These are phyloP conservation scores for Cordyceps cicadae DNA, from an alignment of 2,329 filamentous ascomycete genomes.

Conservation along the genomic window DNA sequence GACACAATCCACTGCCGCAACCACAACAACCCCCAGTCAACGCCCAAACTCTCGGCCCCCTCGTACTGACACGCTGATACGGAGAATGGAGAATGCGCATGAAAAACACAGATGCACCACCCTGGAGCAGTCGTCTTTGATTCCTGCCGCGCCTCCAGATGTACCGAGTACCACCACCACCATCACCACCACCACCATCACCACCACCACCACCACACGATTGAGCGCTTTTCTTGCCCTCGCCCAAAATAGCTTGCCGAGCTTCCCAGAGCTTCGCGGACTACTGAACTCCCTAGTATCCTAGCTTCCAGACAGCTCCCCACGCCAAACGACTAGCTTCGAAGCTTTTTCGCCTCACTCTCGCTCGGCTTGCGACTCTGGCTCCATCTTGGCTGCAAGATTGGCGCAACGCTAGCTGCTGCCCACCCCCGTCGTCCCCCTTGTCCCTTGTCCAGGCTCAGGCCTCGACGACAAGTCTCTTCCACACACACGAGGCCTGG, in stretches of 20 bases:
- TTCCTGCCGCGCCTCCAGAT: background rate
- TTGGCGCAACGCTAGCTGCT: slow-evolving; percentile 11
- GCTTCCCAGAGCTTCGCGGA: background rate
- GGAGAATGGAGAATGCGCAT: background rate
- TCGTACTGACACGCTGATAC: background rate
- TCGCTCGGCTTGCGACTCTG: background rate
- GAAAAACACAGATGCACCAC: background rate
- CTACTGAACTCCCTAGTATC: too few relatives aligned
- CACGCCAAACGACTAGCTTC: background rate
- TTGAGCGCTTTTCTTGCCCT: background rate
- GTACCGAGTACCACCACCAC: background rate
- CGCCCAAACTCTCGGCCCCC: background rate
- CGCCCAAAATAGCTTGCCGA: background rate
- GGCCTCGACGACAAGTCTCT: background rate
- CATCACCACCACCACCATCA: background rate
- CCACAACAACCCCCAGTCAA: background rate
- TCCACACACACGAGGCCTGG: background rate
- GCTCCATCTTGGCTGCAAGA: slow-evolving; percentile 6
- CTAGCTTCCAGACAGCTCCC: background rate
- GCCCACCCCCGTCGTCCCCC: background rate
- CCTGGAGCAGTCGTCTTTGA: background rate
- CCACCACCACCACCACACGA: background rate
- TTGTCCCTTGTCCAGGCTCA: background rate
- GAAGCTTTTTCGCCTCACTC: background rate
- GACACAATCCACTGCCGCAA: background rate